These are phyloP conservation scores for Aspergillus japonicus DNA, from an alignment of 2,329 filamentous ascomycete genomes.

Conservation along the genomic window DNA sequence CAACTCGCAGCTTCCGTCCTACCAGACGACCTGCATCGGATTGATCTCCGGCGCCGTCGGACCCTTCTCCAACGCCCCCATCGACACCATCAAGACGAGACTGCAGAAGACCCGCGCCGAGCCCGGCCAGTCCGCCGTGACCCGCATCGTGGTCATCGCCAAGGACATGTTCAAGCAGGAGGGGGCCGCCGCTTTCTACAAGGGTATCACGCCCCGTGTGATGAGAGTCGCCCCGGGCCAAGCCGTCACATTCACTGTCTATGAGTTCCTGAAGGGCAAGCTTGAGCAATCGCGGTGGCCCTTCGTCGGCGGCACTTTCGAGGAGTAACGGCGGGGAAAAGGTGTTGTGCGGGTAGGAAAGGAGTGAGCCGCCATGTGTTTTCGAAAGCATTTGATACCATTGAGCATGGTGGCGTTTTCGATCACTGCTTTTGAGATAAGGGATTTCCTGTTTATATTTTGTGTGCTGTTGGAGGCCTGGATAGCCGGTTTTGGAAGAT, in stretches of 20 bases:
- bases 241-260: slow-evolving; percentile 73
- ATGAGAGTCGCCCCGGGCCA: slow-evolving; percentile 97
- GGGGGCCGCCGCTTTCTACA: slow-evolving; percentile 93
- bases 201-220: slow-evolving; percentile 95
- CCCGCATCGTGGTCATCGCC: slow-evolving; percentile 75
- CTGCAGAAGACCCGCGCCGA: slow-evolving; percentile 86
- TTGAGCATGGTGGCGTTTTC: slow-evolving; percentile 30
- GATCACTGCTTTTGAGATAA: slow-evolving; percentile 17
- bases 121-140: slow-evolving; percentile 75
- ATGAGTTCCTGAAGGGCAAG: slow-evolving; percentile 72
- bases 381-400: slow-evolving; percentile 29
- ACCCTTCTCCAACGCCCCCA: slow-evolving; percentile 92
- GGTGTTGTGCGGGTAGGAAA: not conserved
- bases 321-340: slow-evolving; percentile 51
- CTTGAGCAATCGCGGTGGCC: slow-evolving; percentile 65
- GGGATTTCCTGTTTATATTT: slow-evolving; percentile 16
- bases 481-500: slow-evolving; percentile 10
- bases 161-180: slow-evolving; percentile 90
- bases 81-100: slow-evolving; percentile 98
- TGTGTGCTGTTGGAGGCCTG: slow-evolving; percentile 1
- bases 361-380: slow-evolving; percentile 14
- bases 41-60: slow-evolving; percentile 92
- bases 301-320: slow-evolving; percentile 61
- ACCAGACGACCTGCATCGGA: slow-evolving; percentile 88
- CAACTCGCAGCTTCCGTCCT: slow-evolving; percentile 69